These are phyloP conservation scores for Candida succiphila DNA, from an alignment of 805 yeast species.

Conservation along the genomic window DNA sequence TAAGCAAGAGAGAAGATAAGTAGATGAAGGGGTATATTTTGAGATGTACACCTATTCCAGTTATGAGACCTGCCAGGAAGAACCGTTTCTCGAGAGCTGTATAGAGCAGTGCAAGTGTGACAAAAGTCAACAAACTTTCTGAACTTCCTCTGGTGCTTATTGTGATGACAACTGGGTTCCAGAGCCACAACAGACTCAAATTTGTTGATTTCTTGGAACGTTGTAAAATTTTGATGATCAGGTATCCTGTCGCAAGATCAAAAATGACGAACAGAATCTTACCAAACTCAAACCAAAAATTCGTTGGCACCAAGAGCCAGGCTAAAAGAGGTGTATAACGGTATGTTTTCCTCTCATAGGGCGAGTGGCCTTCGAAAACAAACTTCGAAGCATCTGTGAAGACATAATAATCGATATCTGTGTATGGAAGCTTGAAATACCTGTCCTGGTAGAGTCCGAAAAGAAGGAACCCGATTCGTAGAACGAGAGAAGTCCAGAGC, in stretches of 20 bases:
- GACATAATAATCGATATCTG: slow-evolving; percentile 91
- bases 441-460: slow-evolving; percentile 87
- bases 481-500: slow-evolving; percentile 11
- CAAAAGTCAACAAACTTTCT: slow-evolving; percentile 77
- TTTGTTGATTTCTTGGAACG: slow-evolving; percentile 5
- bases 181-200: slow-evolving; percentile 52
- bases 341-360: slow-evolving; percentile 80
- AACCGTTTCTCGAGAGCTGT: slow-evolving; percentile 25
- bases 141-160: slow-evolving; percentile 91
- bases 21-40: slow-evolving; percentile 90
- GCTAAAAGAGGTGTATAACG: slow-evolving; percentile 88
- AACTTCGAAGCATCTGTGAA: slow-evolving; percentile 86
- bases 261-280: slow-evolving; percentile 67
- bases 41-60: slow-evolving; percentile 81
- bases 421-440: slow-evolving; percentile 69
- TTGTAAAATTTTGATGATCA: slow-evolving; percentile 34
- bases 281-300: slow-evolving; percentile 56
- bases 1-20: slow-evolving; percentile 55
- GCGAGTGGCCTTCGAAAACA: slow-evolving; percentile 50
- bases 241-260: slow-evolving; percentile 72
- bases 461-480: slow-evolving; percentile 54
- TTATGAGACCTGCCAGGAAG: slow-evolving; percentile 32
- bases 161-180: slow-evolving; percentile 92
- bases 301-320: slow-evolving; percentile 72
- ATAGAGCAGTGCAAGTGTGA: slow-evolving; percentile 53